phyloP scores from a whole-genome alignment of 352 stramenopile genomes.

The Pythium aquatile region DNA sequence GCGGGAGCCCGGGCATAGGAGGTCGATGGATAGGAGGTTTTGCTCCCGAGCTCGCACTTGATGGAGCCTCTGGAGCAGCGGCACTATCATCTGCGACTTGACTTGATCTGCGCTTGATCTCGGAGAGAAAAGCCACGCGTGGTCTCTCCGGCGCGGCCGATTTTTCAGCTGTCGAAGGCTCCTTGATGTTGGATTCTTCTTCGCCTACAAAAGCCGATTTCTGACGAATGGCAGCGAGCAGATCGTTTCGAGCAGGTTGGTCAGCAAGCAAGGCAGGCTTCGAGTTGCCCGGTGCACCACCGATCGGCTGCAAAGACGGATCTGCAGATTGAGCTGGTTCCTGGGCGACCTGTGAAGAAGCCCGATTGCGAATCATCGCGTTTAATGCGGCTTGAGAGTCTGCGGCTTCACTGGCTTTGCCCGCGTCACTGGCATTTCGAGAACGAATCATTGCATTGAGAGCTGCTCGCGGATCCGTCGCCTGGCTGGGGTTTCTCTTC shows the following conservation, averaged over 20 bases:
- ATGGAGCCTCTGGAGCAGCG: not conserved
- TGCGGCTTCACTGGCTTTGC: not conserved
- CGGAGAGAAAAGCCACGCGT: not conserved
- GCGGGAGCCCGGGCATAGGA: not conserved
- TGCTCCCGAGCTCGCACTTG: not conserved
- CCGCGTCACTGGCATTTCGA: not conserved
- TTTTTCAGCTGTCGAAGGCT: not conserved
- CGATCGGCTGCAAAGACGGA: not conserved
- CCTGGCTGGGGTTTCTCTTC: not conserved
- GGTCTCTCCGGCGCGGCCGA: not conserved
- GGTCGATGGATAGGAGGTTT: conserved; percentile 1
- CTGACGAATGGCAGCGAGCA: conserved; percentile 14
- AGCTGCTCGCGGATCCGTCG: conserved; percentile 3
- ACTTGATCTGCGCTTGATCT: not conserved
- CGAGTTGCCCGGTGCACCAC: not conserved
- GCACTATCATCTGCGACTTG: not conserved
- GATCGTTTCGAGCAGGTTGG: not conserved
- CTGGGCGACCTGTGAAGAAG: not conserved
- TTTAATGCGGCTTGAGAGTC: conserved; percentile 14
- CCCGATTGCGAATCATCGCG: conserved; percentile 17
- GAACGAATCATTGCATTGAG: conserved; percentile 2
- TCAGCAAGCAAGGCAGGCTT: conserved; percentile 2
- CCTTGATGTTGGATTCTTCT: not conserved
- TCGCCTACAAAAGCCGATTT: not conserved
- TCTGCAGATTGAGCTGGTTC: not conserved